phyloP scores from a whole-genome alignment of 169 alveolate species.

The Plasmodium gonderi region DNA sequence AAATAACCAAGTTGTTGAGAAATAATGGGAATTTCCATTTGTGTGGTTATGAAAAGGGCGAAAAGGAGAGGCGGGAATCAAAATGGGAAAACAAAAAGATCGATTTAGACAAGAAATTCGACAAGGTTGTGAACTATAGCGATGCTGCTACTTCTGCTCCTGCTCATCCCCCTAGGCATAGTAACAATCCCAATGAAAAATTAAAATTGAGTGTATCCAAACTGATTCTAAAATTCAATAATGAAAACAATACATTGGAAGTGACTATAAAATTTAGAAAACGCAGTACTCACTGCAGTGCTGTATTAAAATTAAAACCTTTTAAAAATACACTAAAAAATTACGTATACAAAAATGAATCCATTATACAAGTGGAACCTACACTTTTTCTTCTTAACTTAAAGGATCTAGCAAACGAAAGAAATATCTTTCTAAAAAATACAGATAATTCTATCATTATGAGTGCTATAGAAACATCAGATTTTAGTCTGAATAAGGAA shows the following conservation, averaged over 20 bases:
- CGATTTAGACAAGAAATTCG: neutral
- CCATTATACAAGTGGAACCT: constrained; percentile 69
- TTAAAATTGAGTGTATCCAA: constrained; percentile 7
- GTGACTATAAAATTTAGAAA: constrained; percentile 29
- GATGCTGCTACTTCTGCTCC: neutral
- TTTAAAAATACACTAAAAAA: constrained; percentile 30
- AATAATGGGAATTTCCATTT: neutral
- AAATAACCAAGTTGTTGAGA: constrained; percentile 20
- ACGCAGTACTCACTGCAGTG: constrained; percentile 32
- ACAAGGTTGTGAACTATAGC: neutral
- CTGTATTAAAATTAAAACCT: constrained; percentile 20
- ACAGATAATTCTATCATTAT: constrained; percentile 42
- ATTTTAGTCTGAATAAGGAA: constrained; percentile 38
- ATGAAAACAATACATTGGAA: constrained; percentile 19
- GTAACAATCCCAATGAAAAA: neutral
- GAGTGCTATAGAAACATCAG: constrained; percentile 60
- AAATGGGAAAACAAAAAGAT: neutral
- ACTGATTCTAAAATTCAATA: constrained; percentile 29
- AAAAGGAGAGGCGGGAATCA: neutral
- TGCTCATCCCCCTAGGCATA: neutral
- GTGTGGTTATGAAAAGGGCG: neutral
- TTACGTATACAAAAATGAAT: constrained; percentile 45
- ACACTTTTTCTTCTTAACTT: constrained; percentile 53
- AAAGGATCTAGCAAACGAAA: constrained; percentile 52
- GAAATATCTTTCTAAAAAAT: constrained; percentile 43